Conservation (phyloP, 148 eudicot genomes). For the Pharnaceum exiguum region DNA sequence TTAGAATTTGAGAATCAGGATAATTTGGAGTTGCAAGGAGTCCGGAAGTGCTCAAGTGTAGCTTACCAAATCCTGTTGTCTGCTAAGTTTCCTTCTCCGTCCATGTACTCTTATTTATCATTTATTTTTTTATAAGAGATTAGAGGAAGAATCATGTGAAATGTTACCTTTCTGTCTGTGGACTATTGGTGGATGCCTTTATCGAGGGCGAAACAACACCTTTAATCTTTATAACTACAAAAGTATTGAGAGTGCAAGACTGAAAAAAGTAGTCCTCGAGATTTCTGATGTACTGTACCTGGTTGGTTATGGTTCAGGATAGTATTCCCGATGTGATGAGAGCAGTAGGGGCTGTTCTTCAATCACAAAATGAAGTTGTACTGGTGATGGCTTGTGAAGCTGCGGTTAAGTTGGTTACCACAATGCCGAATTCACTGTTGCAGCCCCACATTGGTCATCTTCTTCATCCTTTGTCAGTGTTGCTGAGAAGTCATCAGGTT, state of each 20-base stretch:
- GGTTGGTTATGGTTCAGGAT: constrained; percentile 43
- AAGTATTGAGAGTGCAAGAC: background rate
- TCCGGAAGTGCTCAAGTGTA: too few relatives aligned
- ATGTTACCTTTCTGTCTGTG: too few relatives aligned
- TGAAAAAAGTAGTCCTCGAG: background rate
- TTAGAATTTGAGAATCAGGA: too few relatives aligned
- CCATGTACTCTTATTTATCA: too few relatives aligned
- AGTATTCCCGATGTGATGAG: constrained; percentile 57
- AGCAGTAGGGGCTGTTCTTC: constrained; percentile 61
- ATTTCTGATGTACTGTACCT: constrained; percentile 7
- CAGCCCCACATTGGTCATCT: constrained; percentile 51
- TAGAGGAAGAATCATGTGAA: too few relatives aligned
- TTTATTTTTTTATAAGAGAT: too few relatives aligned
- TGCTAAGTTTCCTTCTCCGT: too few relatives aligned
- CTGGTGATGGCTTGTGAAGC: constrained; percentile 47
- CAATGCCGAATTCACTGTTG: constrained; percentile 44
- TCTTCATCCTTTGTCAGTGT: constrained; percentile 46
- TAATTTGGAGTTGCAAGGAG: too few relatives aligned
- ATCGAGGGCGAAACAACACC: too few relatives aligned
- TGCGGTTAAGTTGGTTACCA: constrained; percentile 54
- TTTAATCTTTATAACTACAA: background rate
- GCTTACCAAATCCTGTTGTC: too few relatives aligned
- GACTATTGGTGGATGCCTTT: too few relatives aligned
- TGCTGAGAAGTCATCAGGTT: constrained; percentile 40
- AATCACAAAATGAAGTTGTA: constrained; percentile 40